phyloP scores from a whole-genome alignment of 1,284 basidiomycete genomes.

The Lentinula novae-zelandiae region DNA sequence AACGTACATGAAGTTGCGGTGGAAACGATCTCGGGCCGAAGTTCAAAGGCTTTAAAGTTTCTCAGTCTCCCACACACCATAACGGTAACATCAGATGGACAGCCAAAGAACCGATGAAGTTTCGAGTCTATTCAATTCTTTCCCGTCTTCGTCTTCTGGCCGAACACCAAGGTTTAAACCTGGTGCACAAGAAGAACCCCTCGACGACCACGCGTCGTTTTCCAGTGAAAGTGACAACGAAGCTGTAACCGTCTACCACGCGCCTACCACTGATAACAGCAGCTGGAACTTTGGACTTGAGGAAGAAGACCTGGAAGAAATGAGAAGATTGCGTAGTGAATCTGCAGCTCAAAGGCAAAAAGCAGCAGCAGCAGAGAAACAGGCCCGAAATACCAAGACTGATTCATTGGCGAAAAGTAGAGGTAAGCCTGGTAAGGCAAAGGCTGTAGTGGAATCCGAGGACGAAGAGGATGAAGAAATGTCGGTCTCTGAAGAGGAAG shows the following conservation, averaged over 20 bases:
- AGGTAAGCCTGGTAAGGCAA: slow-evolving; percentile 8
- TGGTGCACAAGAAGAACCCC: background rate
- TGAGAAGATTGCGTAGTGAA: slow-evolving; percentile 7
- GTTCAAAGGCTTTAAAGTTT: background rate
- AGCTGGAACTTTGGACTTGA: slow-evolving; percentile 1
- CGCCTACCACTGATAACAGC: background rate
- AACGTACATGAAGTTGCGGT: slow-evolving; percentile 21
- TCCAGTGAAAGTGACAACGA: background rate
- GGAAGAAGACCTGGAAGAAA: background rate
- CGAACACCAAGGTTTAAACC: background rate
- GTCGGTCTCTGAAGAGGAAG: slow-evolving; percentile 28
- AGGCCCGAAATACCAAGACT: background rate
- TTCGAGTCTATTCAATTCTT: slow-evolving; percentile 3
- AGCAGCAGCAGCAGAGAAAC: background rate
- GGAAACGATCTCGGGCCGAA: background rate
- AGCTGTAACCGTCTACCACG: background rate
- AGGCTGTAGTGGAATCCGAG: background rate
- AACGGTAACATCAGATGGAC: slow-evolving; percentile 7
- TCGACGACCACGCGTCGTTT: background rate
- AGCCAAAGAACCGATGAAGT: slow-evolving; percentile 3
- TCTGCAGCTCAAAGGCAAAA: slow-evolving; percentile 2
- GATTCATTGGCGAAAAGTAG: background rate
- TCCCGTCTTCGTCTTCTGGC: slow-evolving; percentile 3
- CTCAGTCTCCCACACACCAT: slow-evolving; percentile 1
- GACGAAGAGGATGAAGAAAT: slow-evolving; percentile 14